Conservation (phyloP, 2,329 filamentous ascomycete genomes). For the Pestalotiopsis sp. region DNA sequence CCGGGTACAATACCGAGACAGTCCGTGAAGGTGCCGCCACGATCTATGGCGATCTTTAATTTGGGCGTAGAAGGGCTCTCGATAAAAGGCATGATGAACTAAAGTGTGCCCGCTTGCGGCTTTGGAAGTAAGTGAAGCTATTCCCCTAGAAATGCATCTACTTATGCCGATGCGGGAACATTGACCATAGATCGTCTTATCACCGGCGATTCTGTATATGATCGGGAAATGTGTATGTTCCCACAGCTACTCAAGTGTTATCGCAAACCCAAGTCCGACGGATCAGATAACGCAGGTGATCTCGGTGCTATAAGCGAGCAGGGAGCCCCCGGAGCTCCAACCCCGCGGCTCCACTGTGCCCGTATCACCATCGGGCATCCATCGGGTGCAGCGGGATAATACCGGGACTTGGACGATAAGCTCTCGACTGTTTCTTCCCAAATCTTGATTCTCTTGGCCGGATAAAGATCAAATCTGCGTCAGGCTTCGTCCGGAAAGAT, state of each 20-base stretch:
- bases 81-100: conserved; percentile 4
- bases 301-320: not conserved
- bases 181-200: not conserved
- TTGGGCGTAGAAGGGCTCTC: conserved; percentile 1
- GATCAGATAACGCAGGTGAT: not conserved
- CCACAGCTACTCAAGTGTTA: not conserved
- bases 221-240: not conserved
- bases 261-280: conserved; percentile 1
- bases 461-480: too few species aligned
- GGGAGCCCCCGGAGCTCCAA: not conserved
- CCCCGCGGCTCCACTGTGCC: not conserved
- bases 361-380: not conserved
- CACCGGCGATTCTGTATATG: not conserved
- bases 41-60: conserved; percentile 16
- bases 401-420: not conserved
- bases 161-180: not conserved
- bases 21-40: conserved; percentile 18
- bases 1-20: conserved; percentile 11
- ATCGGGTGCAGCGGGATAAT: not conserved
- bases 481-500: too few species aligned
- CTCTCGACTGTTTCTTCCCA: too few species aligned
- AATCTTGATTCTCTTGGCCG: too few species aligned
- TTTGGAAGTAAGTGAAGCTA: not conserved
- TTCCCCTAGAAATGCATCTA: not conserved
- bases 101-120: not conserved